A percentile compares a stretch with the other conserved stretches of the same genome.
These are phyloP conservation scores for Mortierella sp. DNA, from an alignment of 371 early-diverging fungal genomes.

Conservation along the genomic window DNA sequence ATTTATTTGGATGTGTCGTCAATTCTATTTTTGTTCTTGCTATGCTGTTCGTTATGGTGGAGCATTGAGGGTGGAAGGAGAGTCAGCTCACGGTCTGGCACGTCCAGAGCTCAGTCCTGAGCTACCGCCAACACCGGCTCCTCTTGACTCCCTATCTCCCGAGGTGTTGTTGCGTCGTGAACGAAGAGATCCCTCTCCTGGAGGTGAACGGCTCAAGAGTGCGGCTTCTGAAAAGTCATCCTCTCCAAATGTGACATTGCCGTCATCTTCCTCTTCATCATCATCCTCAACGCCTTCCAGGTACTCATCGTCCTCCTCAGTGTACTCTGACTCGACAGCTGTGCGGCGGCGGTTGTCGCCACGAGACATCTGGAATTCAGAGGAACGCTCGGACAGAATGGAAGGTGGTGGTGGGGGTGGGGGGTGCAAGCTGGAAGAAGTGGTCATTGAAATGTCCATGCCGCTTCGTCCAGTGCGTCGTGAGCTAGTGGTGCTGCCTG, in stretches of 20 bases:
- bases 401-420: conserved; percentile 55
- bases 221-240: conserved; percentile 54
- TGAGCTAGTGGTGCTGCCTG: conserved; percentile 25
- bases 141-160: conserved; percentile 6
- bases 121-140: conserved; percentile 11
- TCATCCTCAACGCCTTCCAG: conserved; percentile 29
- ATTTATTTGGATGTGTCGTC: neutral
- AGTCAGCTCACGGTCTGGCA: conserved; percentile 4
- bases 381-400: conserved; percentile 41
- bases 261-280: conserved; percentile 46
- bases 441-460: conserved; percentile 40
- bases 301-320: conserved; percentile 51
- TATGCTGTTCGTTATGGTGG: neutral
- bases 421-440: conserved; percentile 18
- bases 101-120: conserved; percentile 41
- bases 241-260: conserved; percentile 42
- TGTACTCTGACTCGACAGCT: conserved; percentile 53
- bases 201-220: conserved; percentile 31
- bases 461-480: conserved; percentile 35
- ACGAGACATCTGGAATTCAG: conserved; percentile 42
- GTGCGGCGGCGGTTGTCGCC: conserved; percentile 32
- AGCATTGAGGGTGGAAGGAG: neutral
- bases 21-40: neutral
- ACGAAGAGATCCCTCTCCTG: conserved; percentile 17
- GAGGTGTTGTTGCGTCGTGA: conserved; percentile 18